Percentiles rank a stretch among this genome's conserved stretches.
These are phyloP conservation scores for Rhizoclosmatium globosum DNA, from an alignment of 192 early-diverging fungal species.

Conservation along the genomic window DNA sequence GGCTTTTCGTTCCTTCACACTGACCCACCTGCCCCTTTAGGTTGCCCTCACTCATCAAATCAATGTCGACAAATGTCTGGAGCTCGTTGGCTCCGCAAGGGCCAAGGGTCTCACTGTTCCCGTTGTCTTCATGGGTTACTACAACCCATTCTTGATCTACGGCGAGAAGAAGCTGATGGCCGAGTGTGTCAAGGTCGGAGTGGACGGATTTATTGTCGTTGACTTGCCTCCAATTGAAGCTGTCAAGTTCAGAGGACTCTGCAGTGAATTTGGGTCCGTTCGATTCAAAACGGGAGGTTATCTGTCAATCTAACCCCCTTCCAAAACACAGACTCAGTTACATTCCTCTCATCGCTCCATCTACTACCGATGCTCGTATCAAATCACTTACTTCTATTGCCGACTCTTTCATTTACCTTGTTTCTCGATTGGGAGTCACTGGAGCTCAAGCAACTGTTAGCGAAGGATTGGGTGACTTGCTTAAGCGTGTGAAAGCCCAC, in stretches of 20 bases:
- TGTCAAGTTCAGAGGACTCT: slow-evolving; percentile 81
- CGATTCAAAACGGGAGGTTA: not conserved
- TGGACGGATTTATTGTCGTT: slow-evolving; percentile 96
- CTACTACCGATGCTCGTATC: slow-evolving; percentile 88
- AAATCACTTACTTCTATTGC: slow-evolving; percentile 79
- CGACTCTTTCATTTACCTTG: slow-evolving; percentile 96
- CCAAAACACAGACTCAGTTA: slow-evolving; percentile 71
- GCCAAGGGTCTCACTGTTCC: slow-evolving; percentile 84
- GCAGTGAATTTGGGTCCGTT: slow-evolving; percentile 69
- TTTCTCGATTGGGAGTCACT: slow-evolving; percentile 93
- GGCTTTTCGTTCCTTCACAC: too few relatives aligned
- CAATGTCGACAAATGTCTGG: slow-evolving; percentile 83
- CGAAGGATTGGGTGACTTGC: slow-evolving; percentile 71
- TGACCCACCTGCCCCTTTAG: slow-evolving; percentile 41
- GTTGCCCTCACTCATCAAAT: slow-evolving; percentile 80
- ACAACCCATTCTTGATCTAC: slow-evolving; percentile 95
- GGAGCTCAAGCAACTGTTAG: slow-evolving; percentile 79
- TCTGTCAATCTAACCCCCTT: not conserved
- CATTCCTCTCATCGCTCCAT: slow-evolving; percentile 92
- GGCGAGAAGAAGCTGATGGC: slow-evolving; percentile 88
- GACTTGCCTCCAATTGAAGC: slow-evolving; percentile 98
- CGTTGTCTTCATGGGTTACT: slow-evolving; percentile 99
- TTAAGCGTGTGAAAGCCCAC: slow-evolving; percentile 81
- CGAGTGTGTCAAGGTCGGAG: slow-evolving; percentile 83
- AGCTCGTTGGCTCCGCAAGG: slow-evolving; percentile 82